phyloP scores from a whole-genome alignment of 768 basidiomycete species.

The Leccinum obscurum region DNA sequence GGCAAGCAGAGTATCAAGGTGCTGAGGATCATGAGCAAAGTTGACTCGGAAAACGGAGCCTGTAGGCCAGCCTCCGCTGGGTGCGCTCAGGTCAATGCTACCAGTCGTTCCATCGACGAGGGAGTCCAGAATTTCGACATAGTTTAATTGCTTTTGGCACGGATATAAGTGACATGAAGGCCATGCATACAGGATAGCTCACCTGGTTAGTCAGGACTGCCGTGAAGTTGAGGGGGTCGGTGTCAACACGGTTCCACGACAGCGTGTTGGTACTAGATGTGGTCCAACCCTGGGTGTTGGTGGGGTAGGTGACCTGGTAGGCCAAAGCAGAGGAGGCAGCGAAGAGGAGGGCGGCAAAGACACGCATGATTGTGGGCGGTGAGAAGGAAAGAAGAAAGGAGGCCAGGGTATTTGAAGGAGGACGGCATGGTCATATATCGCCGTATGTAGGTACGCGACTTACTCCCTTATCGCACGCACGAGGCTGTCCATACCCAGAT shows the following conservation, averaged over 20 bases:
- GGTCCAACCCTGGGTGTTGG: slow-evolving; percentile 51
- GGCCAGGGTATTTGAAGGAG: not conserved
- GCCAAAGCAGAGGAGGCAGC: slow-evolving; percentile 58
- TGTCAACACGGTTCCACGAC: slow-evolving; percentile 62
- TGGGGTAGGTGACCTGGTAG: slow-evolving; percentile 61
- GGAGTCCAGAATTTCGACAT: slow-evolving; percentile 51
- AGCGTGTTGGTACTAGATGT: slow-evolving; percentile 52
- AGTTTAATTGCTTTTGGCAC: slow-evolving; percentile 31
- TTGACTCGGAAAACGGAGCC: slow-evolving; percentile 71
- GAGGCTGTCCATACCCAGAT: not conserved
- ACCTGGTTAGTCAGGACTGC: slow-evolving; percentile 61
- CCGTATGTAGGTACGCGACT: slow-evolving; percentile 10
- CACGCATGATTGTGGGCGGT: slow-evolving; percentile 41
- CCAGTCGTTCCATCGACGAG: slow-evolving; percentile 51
- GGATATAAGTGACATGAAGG: slow-evolving; percentile 4
- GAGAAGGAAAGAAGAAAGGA: slow-evolving; percentile 2
- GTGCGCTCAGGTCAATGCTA: slow-evolving; percentile 46
- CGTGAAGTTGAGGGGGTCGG: slow-evolving; percentile 70
- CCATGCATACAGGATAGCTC: slow-evolving; percentile 10
- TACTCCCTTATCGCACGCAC: slow-evolving; percentile 26
- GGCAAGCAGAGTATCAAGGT: slow-evolving; percentile 58
- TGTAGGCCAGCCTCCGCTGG: slow-evolving; percentile 65
- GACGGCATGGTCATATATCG: slow-evolving; percentile 5
- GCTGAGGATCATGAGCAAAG: slow-evolving; percentile 50
- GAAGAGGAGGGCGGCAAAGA: slow-evolving; percentile 44